Evolutionary conservation across 2,329 filamentous ascomycete genomes (phyloP).

Genomic region (Biscogniauxia mediterranea): DNA sequence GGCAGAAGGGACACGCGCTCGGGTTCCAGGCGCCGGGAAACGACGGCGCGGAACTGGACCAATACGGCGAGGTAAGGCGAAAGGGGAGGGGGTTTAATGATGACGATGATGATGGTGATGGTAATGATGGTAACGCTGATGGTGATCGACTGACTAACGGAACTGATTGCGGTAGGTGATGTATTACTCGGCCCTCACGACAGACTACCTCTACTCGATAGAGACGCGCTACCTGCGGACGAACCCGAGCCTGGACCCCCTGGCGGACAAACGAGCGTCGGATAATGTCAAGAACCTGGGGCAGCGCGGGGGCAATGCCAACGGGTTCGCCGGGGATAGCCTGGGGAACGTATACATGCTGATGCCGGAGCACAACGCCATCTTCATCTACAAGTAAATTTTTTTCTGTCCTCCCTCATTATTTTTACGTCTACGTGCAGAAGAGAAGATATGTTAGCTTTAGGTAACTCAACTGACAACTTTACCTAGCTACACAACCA

Average conservation of each 20-base stretch:
- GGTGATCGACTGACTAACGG: background rate
- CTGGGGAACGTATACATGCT: conserved; percentile 45
- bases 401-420: too few relatives aligned
- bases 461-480: background rate
- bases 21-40: conserved; percentile 33
- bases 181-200: conserved; percentile 42
- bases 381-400: conserved; percentile 41
- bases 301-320: conserved; percentile 43
- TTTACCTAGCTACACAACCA: conserved; percentile 28
- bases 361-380: conserved; percentile 44
- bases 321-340: conserved; percentile 43
- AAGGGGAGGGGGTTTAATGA: too few relatives aligned
- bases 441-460: too few relatives aligned
- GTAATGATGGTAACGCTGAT: too few relatives aligned
- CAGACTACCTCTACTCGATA: conserved; percentile 34
- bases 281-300: conserved; percentile 45
- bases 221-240: conserved; percentile 36
- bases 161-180: conserved; percentile 27
- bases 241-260: conserved; percentile 29
- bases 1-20: conserved; percentile 20
- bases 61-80: conserved; percentile 25
- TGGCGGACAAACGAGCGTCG: conserved; percentile 40
- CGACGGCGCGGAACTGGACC: conserved; percentile 31
- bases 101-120: too few relatives aligned
- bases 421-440: too few relatives aligned